Conservation (phyloP, 2,329 filamentous ascomycete genomes). For the Aspergillus sp. region DNA sequence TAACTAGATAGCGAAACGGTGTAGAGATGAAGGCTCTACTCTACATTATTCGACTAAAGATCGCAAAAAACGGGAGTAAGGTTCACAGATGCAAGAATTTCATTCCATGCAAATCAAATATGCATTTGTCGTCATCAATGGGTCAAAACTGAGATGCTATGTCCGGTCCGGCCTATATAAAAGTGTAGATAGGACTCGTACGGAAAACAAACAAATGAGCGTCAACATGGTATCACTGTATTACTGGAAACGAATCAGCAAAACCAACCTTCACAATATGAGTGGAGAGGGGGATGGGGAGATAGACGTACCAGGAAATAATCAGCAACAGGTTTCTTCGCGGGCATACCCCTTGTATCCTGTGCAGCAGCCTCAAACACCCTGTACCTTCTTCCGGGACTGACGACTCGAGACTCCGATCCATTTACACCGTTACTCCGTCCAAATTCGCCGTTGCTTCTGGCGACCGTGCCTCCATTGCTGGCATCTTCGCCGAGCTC, state of each 20-base stretch:
- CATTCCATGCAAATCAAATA: too few relatives aligned
- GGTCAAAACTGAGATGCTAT: too few relatives aligned
- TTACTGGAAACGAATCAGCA: not conserved
- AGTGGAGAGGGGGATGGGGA: too few relatives aligned
- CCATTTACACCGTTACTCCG: constrained; percentile 41
- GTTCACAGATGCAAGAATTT: too few relatives aligned
- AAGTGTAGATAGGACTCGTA: too few relatives aligned
- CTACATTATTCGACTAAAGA: too few relatives aligned
- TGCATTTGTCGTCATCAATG: too few relatives aligned
- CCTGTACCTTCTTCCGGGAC: constrained; percentile 83
- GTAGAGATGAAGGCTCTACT: too few relatives aligned
- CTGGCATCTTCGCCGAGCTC: constrained; percentile 84
- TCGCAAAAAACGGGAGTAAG: too few relatives aligned
- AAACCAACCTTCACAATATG: not conserved
- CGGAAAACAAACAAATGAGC: too few relatives aligned
- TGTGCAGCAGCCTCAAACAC: constrained; percentile 97
- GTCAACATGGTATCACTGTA: constrained; percentile 4
- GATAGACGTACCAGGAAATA: constrained; percentile 67
- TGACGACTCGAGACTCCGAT: constrained; percentile 46
- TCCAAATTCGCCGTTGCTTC: constrained; percentile 51
- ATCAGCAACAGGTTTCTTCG: constrained; percentile 95
- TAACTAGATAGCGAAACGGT: too few relatives aligned
- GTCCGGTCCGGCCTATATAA: too few relatives aligned
- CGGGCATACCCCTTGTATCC: constrained; percentile 94
- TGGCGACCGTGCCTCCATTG: constrained; percentile 65